Conservation (phyloP, 768 basidiomycete species). For the Leucocoprinus sp. region DNA sequence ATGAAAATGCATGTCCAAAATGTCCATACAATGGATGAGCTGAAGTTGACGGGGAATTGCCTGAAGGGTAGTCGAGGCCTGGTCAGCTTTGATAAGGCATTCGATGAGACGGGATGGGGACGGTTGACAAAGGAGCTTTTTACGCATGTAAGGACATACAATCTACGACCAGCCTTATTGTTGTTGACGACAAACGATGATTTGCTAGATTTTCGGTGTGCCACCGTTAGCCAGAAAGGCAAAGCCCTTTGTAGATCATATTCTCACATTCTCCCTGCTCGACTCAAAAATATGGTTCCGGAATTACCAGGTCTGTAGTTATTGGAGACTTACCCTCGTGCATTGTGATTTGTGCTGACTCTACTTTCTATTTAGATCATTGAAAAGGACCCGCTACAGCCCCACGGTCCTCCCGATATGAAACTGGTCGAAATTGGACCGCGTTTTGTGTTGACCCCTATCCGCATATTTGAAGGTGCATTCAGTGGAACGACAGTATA, state of each 20-base stretch:
- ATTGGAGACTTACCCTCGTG: not conserved
- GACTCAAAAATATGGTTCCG: conserved; percentile 99
- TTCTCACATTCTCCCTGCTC: conserved; percentile 91
- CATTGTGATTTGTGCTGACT: conserved; percentile 10
- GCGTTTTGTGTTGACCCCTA: conserved; percentile 93
- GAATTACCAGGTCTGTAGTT: conserved; percentile 79
- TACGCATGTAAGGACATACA: conserved; percentile 60
- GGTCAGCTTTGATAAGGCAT: conserved; percentile 84
- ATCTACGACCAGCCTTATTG: not conserved
- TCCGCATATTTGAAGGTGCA: conserved; percentile 96
- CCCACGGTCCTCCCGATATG: conserved; percentile 76
- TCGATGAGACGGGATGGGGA: conserved; percentile 85
- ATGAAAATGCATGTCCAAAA: conserved; percentile 98
- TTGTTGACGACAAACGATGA: conserved; percentile 3
- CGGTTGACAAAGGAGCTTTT: conserved; percentile 87
- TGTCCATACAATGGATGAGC: conserved; percentile 98
- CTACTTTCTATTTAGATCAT: conserved; percentile 52
- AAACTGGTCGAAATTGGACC: conserved; percentile 97
- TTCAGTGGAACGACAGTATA: conserved; percentile 93
- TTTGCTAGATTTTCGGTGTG: conserved; percentile 81
- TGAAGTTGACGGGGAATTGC: conserved; percentile 99
- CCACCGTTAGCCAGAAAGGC: conserved; percentile 84
- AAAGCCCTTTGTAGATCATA: conserved; percentile 97
- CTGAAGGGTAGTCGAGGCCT: conserved; percentile 91
- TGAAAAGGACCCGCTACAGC: conserved; percentile 88